Conservation (phyloP, 2,329 filamentous ascomycete genomes). For the Pezicula neosporulosa region DNA sequence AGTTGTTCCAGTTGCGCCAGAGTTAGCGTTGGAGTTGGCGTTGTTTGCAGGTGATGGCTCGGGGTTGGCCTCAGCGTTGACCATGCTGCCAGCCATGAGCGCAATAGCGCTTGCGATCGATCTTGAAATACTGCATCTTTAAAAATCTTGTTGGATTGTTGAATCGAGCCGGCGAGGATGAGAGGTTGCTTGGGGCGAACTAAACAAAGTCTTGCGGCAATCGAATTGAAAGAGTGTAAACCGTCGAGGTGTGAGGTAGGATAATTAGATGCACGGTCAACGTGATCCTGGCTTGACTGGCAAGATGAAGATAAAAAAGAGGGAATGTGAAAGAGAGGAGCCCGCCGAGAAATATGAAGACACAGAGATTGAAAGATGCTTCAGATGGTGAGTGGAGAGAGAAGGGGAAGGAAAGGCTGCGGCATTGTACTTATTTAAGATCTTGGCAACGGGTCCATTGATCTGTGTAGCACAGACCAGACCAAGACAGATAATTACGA, state of each 20-base stretch:
- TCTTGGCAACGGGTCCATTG: slow-evolving; percentile 22
- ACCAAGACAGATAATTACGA: too few relatives aligned
- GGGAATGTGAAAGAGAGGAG: slow-evolving; percentile 25
- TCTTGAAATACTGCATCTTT: slow-evolving; percentile 24
- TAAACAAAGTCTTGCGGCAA: slow-evolving; percentile 8
- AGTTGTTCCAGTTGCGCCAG: slow-evolving; percentile 1
- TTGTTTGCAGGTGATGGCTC: slow-evolving; percentile 9
- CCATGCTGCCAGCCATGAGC: slow-evolving; percentile 12
- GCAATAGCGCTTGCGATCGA: slow-evolving; percentile 19
- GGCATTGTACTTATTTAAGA: slow-evolving; percentile 25
- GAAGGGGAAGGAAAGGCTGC: slow-evolving; percentile 13
- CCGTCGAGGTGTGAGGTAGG: slow-evolving; percentile 27
- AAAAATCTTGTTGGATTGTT: slow-evolving; percentile 5
- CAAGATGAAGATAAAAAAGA: slow-evolving; percentile 24
- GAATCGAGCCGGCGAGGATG: neutral
- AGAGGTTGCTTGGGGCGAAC: slow-evolving; percentile 1
- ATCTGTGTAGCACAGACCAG: neutral
- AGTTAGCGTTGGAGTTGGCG: slow-evolving; percentile 2
- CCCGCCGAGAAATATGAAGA: slow-evolving; percentile 17
- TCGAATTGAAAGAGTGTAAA: slow-evolving; percentile 24
- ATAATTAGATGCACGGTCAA: slow-evolving; percentile 31
- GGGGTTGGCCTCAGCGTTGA: slow-evolving; percentile 12
- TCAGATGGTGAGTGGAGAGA: slow-evolving; percentile 16
- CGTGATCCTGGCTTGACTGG: slow-evolving; percentile 31
- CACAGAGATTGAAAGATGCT: slow-evolving; percentile 16